Evolutionary conservation across 768 basidiomycete species (phyloP), one percentile per base, ranked within the genome.

Genomic region (Coprinopsis strossmayeri): DNA sequence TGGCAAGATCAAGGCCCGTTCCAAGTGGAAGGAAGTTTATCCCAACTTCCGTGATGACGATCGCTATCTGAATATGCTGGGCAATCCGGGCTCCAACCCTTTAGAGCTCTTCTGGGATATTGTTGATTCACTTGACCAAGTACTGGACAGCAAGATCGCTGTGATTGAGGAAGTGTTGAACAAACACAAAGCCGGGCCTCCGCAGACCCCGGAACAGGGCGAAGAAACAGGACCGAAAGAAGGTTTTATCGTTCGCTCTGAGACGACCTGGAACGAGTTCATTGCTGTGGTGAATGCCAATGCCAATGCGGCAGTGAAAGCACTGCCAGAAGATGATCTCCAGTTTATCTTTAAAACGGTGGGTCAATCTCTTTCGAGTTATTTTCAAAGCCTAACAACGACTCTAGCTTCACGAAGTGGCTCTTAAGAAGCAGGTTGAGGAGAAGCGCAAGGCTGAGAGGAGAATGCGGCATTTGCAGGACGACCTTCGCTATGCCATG

Each of bases 91-190:
- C 12, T 95, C 92, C 1, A 93, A 89, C 55, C 94, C 95, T 1
- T 75, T 99, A 25, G 96, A 99, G 59, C 77, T 98, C 3, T 98
- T 96, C 68, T 96, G 93, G 91, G 95, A 98, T 64, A 62, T 77
- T 9, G 85, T 96, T 38, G 96, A 99, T 64, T 74, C 71, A 34
- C 74, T 96, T 2, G 93, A 92, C 59, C 89, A 93, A 60, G 77
- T 82, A 54, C 76, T 95, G 15, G 91, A 93, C 52, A 75, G 76
- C 17, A 89, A 89, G 59, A 82, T 89, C 15, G 73, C 73, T n/a
- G 58, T 78, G 25, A 79, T 87, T 2, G 82, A 85, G 50, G 74
- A 70, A 25, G 82, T 74, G 3, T 71, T 89, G 54, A 74, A 71
- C 54, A 70, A 71, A 41, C 58, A 76, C 55, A 78, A 80, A 50